Evolutionary conservation across 352 stramenopile species (phyloP), one percentile per base, ranked within the genome.

Genomic region (Phytophthora pinifolia): DNA sequence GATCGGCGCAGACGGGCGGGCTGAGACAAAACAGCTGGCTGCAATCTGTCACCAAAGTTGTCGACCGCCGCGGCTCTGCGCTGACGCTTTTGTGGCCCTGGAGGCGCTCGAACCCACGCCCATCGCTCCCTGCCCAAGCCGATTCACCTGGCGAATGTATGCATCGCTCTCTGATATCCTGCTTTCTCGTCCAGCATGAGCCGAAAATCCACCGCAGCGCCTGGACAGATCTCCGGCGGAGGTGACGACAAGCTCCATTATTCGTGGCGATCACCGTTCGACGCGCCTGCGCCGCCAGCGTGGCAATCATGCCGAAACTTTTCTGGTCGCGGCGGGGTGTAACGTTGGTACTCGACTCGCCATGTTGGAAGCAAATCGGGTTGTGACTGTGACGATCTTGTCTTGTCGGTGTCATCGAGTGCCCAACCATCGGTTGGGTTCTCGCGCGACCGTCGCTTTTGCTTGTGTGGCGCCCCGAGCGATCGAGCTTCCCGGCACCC

Each of bases 31-130:
- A 20, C 56, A 70, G 60, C 60, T 74, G 60, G 38, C 58, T 34
- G 14, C 1, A 18, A 59, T 18, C 54, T 70, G 56, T 74, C 65
- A 70, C 46, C 46, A 70, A 27, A 42, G 65, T 70, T 29, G 39
- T 52, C 41, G 22, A 6, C 6, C 9, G 22, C 5, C 34, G 12
- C 33, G 33, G 36, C 48, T 70, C 18, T 74, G 53, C 20, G 15
- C 46, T 59, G 53, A 59, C 48, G 41, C 39, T 58, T 22, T 53
- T 54, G 46, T 70, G 61, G 57, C 50, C 47, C 44, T 15, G 32
- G 8, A 10, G 14, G 13, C 15, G 10, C 34, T 37, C 42, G 46
- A 49, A 35, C 13, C 18, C 25, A 3, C 20, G 20, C 20, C 20
- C 20, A 25, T 25, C 34, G 14, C 31, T 27, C 22, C 22, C 22